These are phyloP conservation scores for Nannochloropsis granulata DNA, from an alignment of 108 stramenopile genomes.

Conservation along the genomic window DNA sequence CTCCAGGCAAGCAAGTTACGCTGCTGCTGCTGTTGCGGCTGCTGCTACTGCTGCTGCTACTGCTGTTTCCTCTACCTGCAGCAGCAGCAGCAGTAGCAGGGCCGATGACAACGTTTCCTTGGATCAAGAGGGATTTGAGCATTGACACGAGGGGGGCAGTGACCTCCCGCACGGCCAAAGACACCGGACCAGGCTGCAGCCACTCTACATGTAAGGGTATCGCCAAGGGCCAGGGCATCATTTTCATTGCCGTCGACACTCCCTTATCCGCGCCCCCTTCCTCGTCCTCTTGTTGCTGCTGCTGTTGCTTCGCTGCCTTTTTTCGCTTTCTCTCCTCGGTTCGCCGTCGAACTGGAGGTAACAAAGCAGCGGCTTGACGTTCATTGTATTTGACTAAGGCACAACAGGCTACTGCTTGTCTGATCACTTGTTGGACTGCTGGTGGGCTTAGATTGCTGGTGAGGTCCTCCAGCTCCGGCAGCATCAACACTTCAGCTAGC, in stretches of 20 bases:
- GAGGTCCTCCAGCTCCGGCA: not conserved
- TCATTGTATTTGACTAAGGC: not conserved
- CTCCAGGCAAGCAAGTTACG: too few relatives aligned
- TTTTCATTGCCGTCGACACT: not conserved
- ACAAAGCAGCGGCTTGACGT: not conserved
- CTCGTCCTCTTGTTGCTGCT: not conserved
- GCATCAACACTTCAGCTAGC: not conserved
- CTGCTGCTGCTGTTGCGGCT: too few relatives aligned
- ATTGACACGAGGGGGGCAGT: not conserved
- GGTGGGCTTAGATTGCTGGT: not conserved
- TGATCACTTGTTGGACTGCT: not conserved
- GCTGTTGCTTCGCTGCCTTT: not conserved
- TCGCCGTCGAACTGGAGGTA: not conserved
- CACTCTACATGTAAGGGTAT: not conserved
- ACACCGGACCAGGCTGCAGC: not conserved
- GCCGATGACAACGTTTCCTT: not conserved
- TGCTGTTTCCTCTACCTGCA: too few relatives aligned
- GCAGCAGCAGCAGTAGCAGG: too few relatives aligned
- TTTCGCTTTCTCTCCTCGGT: too few relatives aligned
- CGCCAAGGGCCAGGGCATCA: not conserved
- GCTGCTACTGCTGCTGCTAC: too few relatives aligned
- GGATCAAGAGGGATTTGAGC: not conserved
- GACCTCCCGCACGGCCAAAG: not conserved
- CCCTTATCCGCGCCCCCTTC: not conserved
- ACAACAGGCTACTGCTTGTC: not conserved